These are phyloP conservation scores for Coriaria nepalensis DNA, from an alignment of 306 rosid species.

Conservation along the genomic window DNA sequence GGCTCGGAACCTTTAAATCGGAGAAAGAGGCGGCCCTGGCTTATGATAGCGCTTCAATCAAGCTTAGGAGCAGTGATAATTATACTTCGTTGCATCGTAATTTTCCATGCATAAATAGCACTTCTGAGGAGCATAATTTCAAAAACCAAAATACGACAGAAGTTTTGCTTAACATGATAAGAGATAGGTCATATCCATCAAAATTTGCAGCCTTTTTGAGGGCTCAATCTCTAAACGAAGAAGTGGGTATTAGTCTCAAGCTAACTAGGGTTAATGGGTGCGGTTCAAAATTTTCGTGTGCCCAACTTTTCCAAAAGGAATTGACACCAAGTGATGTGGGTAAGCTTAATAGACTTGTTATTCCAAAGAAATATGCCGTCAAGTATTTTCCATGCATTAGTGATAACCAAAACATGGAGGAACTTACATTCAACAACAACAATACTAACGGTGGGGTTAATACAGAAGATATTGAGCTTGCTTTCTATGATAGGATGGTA, in stretches of 20 bases:
- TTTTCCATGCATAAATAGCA: constrained; percentile 49
- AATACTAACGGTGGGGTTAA: constrained; percentile 7
- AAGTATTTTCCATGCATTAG: constrained; percentile 45
- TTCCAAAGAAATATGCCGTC: constrained; percentile 63
- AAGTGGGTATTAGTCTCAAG: neutral
- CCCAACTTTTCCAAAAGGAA: constrained; percentile 62
- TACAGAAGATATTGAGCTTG: constrained; percentile 24
- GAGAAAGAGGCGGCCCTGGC: constrained; percentile 78
- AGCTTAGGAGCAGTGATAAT: constrained; percentile 46
- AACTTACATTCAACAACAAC: neutral
- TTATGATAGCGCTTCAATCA: constrained; percentile 62
- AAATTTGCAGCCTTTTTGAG: constrained; percentile 39
- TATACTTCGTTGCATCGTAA: constrained; percentile 29
- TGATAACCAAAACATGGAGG: neutral
- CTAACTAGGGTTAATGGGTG: constrained; percentile 18
- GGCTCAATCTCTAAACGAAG: constrained; percentile 10
- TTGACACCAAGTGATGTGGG: constrained; percentile 87
- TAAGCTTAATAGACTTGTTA: constrained; percentile 69
- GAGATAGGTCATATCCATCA: constrained; percentile 53
- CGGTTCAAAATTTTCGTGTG: constrained; percentile 20
- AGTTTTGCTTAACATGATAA: constrained; percentile 51
- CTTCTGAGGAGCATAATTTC: constrained; percentile 47
- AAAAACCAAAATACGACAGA: constrained; percentile 41
- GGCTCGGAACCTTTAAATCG: constrained; percentile 83
- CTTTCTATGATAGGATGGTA: constrained; percentile 29